Base-by-base conservation (phyloP, 164 flowering plant genomes). In the Umbellularia californica region DNA sequence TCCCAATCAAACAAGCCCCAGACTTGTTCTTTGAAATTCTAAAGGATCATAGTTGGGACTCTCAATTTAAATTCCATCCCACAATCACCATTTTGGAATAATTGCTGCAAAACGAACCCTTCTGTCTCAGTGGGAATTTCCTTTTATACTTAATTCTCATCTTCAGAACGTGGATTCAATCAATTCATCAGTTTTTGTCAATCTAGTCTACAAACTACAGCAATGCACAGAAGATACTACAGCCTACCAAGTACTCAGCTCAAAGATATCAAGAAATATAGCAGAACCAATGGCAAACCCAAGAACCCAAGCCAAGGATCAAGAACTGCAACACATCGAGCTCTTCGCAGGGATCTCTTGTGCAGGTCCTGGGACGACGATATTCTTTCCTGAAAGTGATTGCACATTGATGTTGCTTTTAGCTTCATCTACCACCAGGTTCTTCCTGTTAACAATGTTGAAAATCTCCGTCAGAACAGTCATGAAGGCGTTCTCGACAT, bases 391-490 rank as follows among this genome's bases (percentile, higher is more conserved):
- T 35, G 90, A 24, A 33, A 85, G 75, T 13, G 88, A 82, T 15
- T 82, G 83, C 24, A 86, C 74, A 73, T 85, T 85, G 71, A 86
- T 86, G 58, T 84, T 86, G 23, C 81, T 76, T 70, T 84, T 87
- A 55, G 79, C 82, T 68, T 85, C 91, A 1, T 70, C 77, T n/a
- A 91, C 93, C 67, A 77, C 84, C 24, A 92, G 78, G 75, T 68
- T 89, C 82, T 90, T 92, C 86, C 78, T 88, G 84, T 87, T 92
- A 58, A 89, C 88, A 35, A 88, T 86, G 78, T 86, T 87, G 85
- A 88, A 92, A 74, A 92, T 90, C 85, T 90, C 93, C 0, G 91
- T 87, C 75, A 90, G 74, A 69, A 92, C 84, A 2, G 95, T 92
- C 52, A 60, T 30, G 85, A 92, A 92, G 6, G 97, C 92, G 55